Evolutionary conservation across 2,329 filamentous ascomycete species (phyloP), one percentile per base, ranked within the genome.

Genomic region (Ceratocystis cubensis): DNA sequence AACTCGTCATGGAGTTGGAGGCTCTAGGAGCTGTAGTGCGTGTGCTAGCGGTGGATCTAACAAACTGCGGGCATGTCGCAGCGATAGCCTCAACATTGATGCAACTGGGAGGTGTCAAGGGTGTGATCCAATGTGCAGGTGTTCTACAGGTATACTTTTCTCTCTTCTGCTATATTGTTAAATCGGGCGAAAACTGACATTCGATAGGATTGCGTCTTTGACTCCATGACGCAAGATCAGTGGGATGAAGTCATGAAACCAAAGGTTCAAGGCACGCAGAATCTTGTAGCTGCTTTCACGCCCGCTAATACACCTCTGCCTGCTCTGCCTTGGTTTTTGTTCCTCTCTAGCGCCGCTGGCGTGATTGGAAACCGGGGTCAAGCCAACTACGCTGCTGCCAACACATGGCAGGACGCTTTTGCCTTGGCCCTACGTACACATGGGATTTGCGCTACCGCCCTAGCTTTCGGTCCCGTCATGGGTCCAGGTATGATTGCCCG

Each of bases 331-430:
- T 69, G 66, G 65, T 46, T 68, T 20, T 15, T 69, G 8, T 67
- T 67, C n/a, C 65, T 69, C 17, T 66, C 63, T 41, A 77, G 76
- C 15, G 76, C 75, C 0, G 75, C 76, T 4, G 74, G 76, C 41
- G 74, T 78, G 69, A 74, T 84, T 62, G 83, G 83, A 41, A 84
- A 80, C 69, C 78, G 80, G 4, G 81, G 81, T 0, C 83, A 85
- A 68, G 78, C 81, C 15, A 84, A 83, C 72, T 85, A 85, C 69
- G 79, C 81, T 1, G 81, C 82, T 0, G 82, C 80, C 4, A 82
- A 83, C 70, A 74, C 74, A 61, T 81, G 80, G 69, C 75, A 80
- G 63, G 80, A 83, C 64, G 76, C 79, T 0, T 74, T 83, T 22
- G 79, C 80, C 0, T 72, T 71, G 5, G 72, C 74, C 64, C 71